Percentiles rank a stretch among this genome's conserved stretches.
phyloP scores from a whole-genome alignment of 805 yeast genomes.

The Kuraishia ogatae region DNA sequence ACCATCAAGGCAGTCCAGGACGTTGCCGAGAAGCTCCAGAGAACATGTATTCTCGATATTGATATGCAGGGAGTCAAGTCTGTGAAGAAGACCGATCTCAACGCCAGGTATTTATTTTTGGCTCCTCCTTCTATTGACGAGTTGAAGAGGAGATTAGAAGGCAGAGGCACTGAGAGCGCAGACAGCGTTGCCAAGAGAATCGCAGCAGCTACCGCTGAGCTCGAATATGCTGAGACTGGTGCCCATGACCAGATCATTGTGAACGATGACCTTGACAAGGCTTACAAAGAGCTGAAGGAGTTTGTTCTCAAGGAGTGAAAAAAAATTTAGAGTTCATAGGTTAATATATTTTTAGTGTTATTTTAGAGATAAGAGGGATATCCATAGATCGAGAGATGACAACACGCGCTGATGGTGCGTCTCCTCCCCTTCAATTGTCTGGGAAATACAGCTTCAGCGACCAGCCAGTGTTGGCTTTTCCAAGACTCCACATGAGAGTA shows the following conservation, averaged over 20 bases:
- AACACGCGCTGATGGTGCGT: too few species aligned
- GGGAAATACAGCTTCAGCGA: too few species aligned
- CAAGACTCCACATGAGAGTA: too few species aligned
- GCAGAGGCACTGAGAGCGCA: constrained; percentile 92
- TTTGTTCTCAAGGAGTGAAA: constrained; percentile 47
- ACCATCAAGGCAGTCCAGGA: constrained; percentile 77
- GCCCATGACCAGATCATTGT: constrained; percentile 87
- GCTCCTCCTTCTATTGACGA: constrained; percentile 90
- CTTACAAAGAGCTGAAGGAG: constrained; percentile 71
- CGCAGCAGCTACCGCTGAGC: constrained; percentile 78
- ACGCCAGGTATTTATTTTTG: constrained; percentile 79
- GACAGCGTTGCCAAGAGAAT: constrained; percentile 82
- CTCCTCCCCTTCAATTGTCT: too few species aligned
- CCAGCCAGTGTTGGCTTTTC: too few species aligned
- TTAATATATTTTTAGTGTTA: too few species aligned
- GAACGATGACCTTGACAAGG: constrained; percentile 86
- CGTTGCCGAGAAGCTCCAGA: constrained; percentile 50
- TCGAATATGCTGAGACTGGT: constrained; percentile 84
- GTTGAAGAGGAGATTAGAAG: constrained; percentile 63
- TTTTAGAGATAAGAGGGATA: too few species aligned
- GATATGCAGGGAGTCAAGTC: constrained; percentile 99
- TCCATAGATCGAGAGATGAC: too few species aligned
- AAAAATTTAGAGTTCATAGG: too few species aligned
- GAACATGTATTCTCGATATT: constrained; percentile 86
- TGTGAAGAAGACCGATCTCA: constrained; percentile 73